Evolutionary conservation across 2,329 filamentous ascomycete genomes (phyloP), one percentile per base, ranked within the genome.

Genomic region (Fusarium tupiense): DNA sequence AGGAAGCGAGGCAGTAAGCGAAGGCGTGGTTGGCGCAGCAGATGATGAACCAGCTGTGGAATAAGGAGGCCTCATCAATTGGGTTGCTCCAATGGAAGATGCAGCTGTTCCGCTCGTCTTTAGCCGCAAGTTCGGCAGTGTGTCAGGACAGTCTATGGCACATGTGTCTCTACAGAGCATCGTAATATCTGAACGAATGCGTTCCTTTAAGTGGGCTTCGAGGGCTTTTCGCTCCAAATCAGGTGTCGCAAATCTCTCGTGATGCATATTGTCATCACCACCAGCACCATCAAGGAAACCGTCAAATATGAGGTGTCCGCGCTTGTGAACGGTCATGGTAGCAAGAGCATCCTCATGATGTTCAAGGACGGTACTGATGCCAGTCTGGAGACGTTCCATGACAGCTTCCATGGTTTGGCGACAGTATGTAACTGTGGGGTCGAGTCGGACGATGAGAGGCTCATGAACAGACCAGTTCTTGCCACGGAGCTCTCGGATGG

Each of bases 141-240:
- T 62, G 41, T 81, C 79, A 37, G 76, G 67, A 52, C 77, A 76
- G 43, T 83, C 81, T 24, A 89, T 81, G 20, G 83, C 83, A 69
- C 86, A 86, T 3, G 87, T 88, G 69, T 89, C 88, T 70, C 83
- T 86, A 73, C 86, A 88, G 24, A 89, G 79, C 78, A 84, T 84
- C 46, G 85, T 83, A 29, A 89, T 83, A 61, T 88, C 87, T 14
- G 80, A 77, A 43, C 86, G 82, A 49, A 89, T 85, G 26, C 85
- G 85, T 17, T 83, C 79, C 65, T 83, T 84, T 31, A 89, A 80
- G 13, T 81, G 81, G 6, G 82, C 78, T 12, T 87, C 73, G 12
- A 88, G 74, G 2, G 69, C 78, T 41, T 83, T 81, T 49, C 82
- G 80, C 65, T 85, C 83, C 19, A 84, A 78, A 40, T 84, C 82